Evolutionary conservation across 805 yeast species (phyloP).

Genomic region (Ogataea nakhonphanomensis): DNA sequence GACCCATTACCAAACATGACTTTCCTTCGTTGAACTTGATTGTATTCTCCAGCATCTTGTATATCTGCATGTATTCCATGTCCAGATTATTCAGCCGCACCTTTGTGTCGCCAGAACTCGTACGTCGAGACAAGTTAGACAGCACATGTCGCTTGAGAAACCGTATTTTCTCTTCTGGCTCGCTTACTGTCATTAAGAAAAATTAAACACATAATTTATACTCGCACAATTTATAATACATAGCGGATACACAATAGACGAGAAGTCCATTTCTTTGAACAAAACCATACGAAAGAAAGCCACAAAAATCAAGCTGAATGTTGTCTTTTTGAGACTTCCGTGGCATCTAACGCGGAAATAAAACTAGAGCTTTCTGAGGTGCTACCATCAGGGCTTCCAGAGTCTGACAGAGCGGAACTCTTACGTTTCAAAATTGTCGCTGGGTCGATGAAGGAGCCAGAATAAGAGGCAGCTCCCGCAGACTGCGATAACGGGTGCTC

Average conservation of each 20-base stretch:
- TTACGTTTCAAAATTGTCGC: too few relatives aligned
- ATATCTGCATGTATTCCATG: slow-evolving; percentile 47
- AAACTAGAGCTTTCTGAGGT: too few relatives aligned
- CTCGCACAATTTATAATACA: not conserved
- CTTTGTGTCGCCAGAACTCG: slow-evolving; percentile 13
- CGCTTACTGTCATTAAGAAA: slow-evolving; percentile 5
- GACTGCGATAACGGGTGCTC: too few relatives aligned
- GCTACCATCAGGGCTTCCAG: too few relatives aligned
- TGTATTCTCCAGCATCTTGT: slow-evolving; percentile 58
- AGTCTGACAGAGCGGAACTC: too few relatives aligned
- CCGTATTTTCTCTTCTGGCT: slow-evolving; percentile 1
- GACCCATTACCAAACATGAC: slow-evolving; percentile 77
- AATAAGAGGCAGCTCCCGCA: too few relatives aligned
- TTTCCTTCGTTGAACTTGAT: slow-evolving; percentile 70
- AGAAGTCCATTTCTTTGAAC: too few relatives aligned
- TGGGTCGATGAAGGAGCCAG: too few relatives aligned
- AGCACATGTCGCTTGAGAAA: slow-evolving; percentile 8
- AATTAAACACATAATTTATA: not conserved
- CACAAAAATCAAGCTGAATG: too few relatives aligned
- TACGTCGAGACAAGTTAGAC: slow-evolving; percentile 19
- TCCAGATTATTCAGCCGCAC: slow-evolving; percentile 35
- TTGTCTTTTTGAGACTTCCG: too few relatives aligned
- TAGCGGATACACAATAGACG: not conserved
- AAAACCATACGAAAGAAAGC: too few relatives aligned
- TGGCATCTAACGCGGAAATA: too few relatives aligned